Base-by-base conservation (phyloP, 192 early-diverging fungal genomes). In the Gamsiella multidivaricata region DNA sequence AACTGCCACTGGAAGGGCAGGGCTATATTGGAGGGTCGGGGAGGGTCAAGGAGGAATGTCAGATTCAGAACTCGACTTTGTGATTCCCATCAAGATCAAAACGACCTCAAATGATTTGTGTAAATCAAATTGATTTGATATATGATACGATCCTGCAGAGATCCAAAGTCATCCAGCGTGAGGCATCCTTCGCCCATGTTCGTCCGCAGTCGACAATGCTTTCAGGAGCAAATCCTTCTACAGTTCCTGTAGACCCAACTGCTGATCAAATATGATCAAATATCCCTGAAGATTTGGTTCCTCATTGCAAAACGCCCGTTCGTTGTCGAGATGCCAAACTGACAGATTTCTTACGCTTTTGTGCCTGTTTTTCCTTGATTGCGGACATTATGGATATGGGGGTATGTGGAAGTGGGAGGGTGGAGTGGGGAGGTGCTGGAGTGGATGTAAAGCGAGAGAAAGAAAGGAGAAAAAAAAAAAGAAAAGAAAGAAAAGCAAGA, bases 1-100 rank as follows among this genome's bases (percentile, higher is more conserved):
- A 93, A 93, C 79, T 93, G 91, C 76, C 85, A 94, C 63, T 88
- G 86, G 79, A 95, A 94, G 22, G 94, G 92, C 63, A 94, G 85
- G 29, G 89, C 81, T 83, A 70, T 51, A 14, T 41, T 11, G 33
- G 39, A 18, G n/a, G n/a, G 46, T 41, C 8, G 33, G 39, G 20
- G n/a, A 28, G 46, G 42, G 33, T 61, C 22, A 42, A 20, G 14
- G 33, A 37, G 23, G 33, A 46, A 39, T 31, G 50, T 31, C 52
- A 51, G 22, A 47, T 50, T 26, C 28, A 56, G 23, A 26, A 29
- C 29, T 26, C 8, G 25, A 31, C 29, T 53, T 26, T 53, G n/a
- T n/a, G 9, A 49, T 39, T 8, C 20, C 20, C 15, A n/a, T 26
- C 45, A 23, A 25, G 31, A 31, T 22, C 34, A 46, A n/a, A 9